Percentiles rank a stretch among this genome's conserved stretches.
Evolutionary conservation across 306 rosid genomes (phyloP).

Genomic region (Parietaria judaica): DNA sequence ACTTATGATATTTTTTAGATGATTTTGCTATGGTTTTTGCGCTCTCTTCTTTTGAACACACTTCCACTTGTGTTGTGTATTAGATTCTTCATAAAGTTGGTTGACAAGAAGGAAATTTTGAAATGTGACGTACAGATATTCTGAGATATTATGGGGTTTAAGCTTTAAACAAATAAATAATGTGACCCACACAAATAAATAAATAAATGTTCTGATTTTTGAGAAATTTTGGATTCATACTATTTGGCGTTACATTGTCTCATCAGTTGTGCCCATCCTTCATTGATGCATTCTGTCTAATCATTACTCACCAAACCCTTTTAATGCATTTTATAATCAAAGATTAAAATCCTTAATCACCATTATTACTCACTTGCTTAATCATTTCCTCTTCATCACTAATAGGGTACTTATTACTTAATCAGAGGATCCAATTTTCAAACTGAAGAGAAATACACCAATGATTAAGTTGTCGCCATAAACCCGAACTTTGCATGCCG

Average conservation of each 20-base stretch:
- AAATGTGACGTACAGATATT: slow-evolving; percentile 5
- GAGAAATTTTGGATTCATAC: slow-evolving; percentile 18
- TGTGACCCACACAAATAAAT: slow-evolving; percentile 17
- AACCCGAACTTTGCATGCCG: too few relatives aligned
- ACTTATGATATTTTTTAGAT: not conserved
- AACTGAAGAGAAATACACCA: too few relatives aligned
- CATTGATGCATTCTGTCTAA: slow-evolving; percentile 21
- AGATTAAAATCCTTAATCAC: slow-evolving; percentile 3
- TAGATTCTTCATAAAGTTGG: slow-evolving; percentile 14
- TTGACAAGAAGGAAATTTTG: slow-evolving; percentile 15
- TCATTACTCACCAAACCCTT: slow-evolving; percentile 34
- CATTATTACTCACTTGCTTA: slow-evolving; percentile 6
- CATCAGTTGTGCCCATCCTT: slow-evolving; percentile 8
- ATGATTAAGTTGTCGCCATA: too few relatives aligned
- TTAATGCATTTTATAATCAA: slow-evolving; percentile 11
- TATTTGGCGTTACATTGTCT: slow-evolving; percentile 33
- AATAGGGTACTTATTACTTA: slow-evolving; percentile 4
- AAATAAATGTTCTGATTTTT: slow-evolving; percentile 6
- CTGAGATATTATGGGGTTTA: not conserved
- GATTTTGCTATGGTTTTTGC: slow-evolving; percentile 28
- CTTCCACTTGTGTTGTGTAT: slow-evolving; percentile 21
- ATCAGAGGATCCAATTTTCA: not conserved
- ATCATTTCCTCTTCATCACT: slow-evolving; percentile 20
- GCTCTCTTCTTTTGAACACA: slow-evolving; percentile 24
- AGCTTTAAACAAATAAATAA: slow-evolving; percentile 8